A percentile compares a stretch with the other conserved stretches of the same genome.
Conservation (phyloP, 2,329 filamentous ascomycete genomes). For the Lecanosticta acicola region DNA sequence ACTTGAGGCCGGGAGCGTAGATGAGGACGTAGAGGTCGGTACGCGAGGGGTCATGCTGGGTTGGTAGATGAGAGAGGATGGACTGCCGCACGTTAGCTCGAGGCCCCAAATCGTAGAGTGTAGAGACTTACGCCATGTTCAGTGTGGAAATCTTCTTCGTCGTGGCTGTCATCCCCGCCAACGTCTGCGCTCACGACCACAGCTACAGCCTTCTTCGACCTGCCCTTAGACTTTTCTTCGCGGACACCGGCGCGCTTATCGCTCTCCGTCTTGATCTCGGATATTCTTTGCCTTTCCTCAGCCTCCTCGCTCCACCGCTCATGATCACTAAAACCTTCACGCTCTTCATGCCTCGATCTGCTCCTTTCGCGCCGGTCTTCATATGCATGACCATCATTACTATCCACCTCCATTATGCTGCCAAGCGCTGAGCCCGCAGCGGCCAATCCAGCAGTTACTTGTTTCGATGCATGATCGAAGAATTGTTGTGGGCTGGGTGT, state of each 20-base stretch:
- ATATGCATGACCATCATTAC: conserved; percentile 54
- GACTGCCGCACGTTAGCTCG: conserved; percentile 38
- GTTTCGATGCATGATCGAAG: conserved; percentile 75
- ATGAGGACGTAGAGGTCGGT: conserved; percentile 83
- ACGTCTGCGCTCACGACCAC: conserved; percentile 80
- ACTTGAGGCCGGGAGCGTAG: conserved; percentile 69
- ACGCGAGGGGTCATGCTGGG: conserved; percentile 64
- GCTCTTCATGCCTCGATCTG: conserved; percentile 18
- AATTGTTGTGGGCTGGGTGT: conserved; percentile 85
- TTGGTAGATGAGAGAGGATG: conserved; percentile 81
- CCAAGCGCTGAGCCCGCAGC: conserved; percentile 78
- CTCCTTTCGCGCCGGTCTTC: conserved; percentile 14
- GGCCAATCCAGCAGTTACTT: conserved; percentile 72
- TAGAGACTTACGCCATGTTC: conserved; percentile 80
- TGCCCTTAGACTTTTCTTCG: conserved; percentile 22
- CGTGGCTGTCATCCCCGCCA: conserved; percentile 51
- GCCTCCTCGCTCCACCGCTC: conserved; percentile 90
- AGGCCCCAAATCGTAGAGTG: too few relatives aligned
- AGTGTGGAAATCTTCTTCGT: conserved; percentile 53
- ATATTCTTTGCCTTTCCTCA: conserved; percentile 51
- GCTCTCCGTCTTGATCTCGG: conserved; percentile 23
- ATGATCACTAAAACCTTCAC: conserved; percentile 56
- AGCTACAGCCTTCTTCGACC: conserved; percentile 64
- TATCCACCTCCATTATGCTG: conserved; percentile 78
- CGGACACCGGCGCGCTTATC: conserved; percentile 19